Conservation (phyloP, 257 asterid species). For the Solanum phureja region DNA sequence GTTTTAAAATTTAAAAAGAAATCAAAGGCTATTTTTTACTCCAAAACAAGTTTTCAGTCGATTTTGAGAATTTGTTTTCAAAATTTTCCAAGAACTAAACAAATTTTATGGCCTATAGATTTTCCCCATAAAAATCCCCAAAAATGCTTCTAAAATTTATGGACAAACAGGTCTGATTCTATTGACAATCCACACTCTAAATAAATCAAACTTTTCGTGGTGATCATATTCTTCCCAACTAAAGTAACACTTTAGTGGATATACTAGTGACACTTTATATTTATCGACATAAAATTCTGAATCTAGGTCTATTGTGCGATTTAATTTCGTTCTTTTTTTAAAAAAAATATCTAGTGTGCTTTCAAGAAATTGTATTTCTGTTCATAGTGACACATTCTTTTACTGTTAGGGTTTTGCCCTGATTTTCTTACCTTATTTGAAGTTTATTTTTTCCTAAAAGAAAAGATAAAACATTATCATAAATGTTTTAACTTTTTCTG, state of each 20-base stretch:
- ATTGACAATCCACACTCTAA: not conserved
- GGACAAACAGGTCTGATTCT: too few relatives aligned
- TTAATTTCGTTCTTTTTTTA: rapidly evolving
- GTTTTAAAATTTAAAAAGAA: not conserved
- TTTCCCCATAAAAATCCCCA: too few relatives aligned
- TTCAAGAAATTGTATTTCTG: not conserved
- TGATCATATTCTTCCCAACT: not conserved
- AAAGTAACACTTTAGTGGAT: not conserved
- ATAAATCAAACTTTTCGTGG: not conserved
- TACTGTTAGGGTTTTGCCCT: not conserved
- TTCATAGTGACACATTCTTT: not conserved
- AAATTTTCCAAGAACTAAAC: too few relatives aligned
- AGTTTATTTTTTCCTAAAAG: too few relatives aligned
- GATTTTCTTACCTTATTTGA: too few relatives aligned
- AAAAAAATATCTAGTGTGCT: not conserved
- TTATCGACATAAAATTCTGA: not conserved
- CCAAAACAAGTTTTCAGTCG: not conserved
- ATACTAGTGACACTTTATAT: not conserved
- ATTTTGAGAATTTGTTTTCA: too few relatives aligned
- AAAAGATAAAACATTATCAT: too few relatives aligned
- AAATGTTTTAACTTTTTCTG: too few relatives aligned
- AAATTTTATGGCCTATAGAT: too few relatives aligned
- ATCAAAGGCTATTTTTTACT: too few relatives aligned
- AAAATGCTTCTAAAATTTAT: too few relatives aligned
- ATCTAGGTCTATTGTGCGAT: not conserved